Evolutionary conservation across 768 basidiomycete genomes (phyloP), one percentile per base, ranked within the genome.

Genomic region (Podaxis sp.): DNA sequence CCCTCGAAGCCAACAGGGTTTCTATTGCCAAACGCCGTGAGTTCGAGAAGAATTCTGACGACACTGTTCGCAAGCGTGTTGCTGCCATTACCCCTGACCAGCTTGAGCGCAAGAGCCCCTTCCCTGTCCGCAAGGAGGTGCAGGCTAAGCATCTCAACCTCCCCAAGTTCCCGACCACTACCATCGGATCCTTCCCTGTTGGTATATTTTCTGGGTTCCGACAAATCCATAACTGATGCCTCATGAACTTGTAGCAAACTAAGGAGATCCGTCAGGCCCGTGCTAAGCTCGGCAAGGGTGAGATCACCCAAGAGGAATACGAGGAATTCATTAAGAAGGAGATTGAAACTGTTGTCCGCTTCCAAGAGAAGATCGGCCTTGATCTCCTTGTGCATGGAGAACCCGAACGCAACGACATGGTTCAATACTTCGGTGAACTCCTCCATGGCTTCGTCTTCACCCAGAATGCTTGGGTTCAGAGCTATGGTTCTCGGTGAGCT

Each of bases 341-440:
- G 78, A 91, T 99, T 68, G 85, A 96, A 79, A 75, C 74, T 57
- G 95, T 94, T 63, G 95, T 98, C 67, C 83, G 87, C 65, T 96
- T 98, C 93, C 97, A 99, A 77, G 96, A 98, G 82, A 87, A 85
- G 76, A 84, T 95, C 66, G 96, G 92, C 66, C 88, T 99, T 67
- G 97, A 99, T 77, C 84, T 99, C 61, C 84, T 98, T 68, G 97
- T 99, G 63, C 97, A 99, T 76, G 97, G 97, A 70, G 97, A 99
- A 77, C 91, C 96, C 57, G 96, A 99, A 82, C 87, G 96, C 70
- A 98, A 98, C 74, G 96, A 98, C 84, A 98, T 98, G 96, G 95
- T 97, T 64, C 95, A 98, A 79, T 99, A 99, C 87, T 99, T 98
- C 68, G 97, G 97, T 66, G 97, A 99, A 77, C 91, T 87, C 72